Evolutionary conservation across 176 grass and related monocot species (phyloP), one percentile per base, ranked within the genome.

Genomic region (Carex scoparia): DNA sequence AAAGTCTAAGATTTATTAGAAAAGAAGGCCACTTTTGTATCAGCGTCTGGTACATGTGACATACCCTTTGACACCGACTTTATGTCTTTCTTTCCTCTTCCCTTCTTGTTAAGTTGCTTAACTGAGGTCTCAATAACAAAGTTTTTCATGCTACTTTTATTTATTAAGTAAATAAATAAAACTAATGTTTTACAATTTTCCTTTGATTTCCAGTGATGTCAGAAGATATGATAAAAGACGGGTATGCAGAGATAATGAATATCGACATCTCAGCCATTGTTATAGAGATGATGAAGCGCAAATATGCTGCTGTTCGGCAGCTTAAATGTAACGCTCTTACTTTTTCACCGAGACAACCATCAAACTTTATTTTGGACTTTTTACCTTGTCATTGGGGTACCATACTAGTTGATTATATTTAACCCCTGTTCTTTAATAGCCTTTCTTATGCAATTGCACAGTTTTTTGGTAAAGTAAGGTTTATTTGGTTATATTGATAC

Each of bases 171-270:
- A 32, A 65, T 33, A 40, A 69, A 69, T 8, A 40, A 69, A 70
- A 85, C 54, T 83, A 15, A 60, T n/a, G 68, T 49, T 80, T 81
- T 77, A 79, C 42, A 79, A 5, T 40, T 75, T 19, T 37, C 81
- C n/a, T 87, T 51, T 35, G 14, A 4, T 80, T 78, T 40, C 66
- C 46, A 99, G 96, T 99, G 71, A 94, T 99, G 93, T 99, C 96
- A 76, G 96, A 99, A 84, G 96, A 99, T 85, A 95, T 99, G 96
- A 88, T 91, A 69, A 85, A 77, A 80, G 96, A 99, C 87, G 96
- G 96, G 44, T 99, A 92, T 79, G 60, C 15, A 23, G 90, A 95
- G 48, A 99, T 99, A 78, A 86, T 94, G 74, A 99, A 99, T 87
- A 95, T 95, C 46, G 96, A 99, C 49, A 91, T 99, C 46, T 99